These are phyloP conservation scores for Avena eriantha DNA, from an alignment of 176 grass and related monocot species.

Conservation along the genomic window DNA sequence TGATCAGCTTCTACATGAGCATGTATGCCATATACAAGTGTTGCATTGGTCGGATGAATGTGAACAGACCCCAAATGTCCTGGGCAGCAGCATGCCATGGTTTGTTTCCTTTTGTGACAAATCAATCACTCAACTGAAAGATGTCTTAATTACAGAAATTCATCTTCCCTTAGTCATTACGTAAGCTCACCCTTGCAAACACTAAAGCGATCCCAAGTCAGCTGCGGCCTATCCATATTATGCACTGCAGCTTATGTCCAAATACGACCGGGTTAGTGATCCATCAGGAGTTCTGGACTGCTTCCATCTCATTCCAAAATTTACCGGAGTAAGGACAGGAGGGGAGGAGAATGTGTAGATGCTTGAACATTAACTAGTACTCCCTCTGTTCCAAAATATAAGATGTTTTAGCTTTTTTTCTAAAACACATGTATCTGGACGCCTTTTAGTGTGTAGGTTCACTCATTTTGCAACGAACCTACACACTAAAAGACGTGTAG, in stretches of 20 bases:
- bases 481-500: too few relatives aligned
- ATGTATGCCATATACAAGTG: not conserved
- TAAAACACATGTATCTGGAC: too few relatives aligned
- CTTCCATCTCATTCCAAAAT: not conserved
- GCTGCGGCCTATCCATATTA: not conserved
- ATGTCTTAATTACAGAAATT: not conserved
- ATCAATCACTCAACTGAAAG: not conserved
- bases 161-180: not conserved
- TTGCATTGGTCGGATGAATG: not conserved
- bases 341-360: not conserved
- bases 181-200: not conserved
- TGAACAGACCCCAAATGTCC: not conserved
- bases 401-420: too few relatives aligned
- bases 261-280: not conserved
- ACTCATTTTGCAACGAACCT: too few relatives aligned
- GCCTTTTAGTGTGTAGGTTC: too few relatives aligned
- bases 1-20: slow-evolving; percentile 15
- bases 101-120: not conserved
- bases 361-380: not conserved
- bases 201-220: not conserved
- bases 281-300: not conserved
- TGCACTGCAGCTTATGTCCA: not conserved
- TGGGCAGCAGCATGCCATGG: not conserved
- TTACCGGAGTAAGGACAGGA: not conserved
- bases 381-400: too few relatives aligned